Conservation (phyloP, 495 filamentous ascomycete genomes). For the Penicillium parvum region DNA sequence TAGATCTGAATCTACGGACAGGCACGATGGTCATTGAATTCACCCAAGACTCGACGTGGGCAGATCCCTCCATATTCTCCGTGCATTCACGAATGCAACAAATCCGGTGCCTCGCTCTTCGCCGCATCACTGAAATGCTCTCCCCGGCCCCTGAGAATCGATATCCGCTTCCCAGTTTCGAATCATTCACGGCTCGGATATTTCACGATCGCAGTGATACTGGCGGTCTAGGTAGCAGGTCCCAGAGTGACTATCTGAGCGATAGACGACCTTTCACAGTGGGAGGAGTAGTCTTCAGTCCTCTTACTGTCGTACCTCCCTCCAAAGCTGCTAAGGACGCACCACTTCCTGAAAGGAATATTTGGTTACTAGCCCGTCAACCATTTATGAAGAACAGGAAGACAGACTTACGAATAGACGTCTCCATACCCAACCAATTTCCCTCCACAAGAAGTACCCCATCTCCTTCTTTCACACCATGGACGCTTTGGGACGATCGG, state of each 20-base stretch:
- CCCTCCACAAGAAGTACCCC: no score
- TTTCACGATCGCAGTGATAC: slow-evolving; percentile 27
- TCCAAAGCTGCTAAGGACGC: no score
- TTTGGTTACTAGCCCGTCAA: slow-evolving; percentile 50
- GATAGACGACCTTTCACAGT: slow-evolving; percentile 47
- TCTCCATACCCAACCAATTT: slow-evolving; percentile 2
- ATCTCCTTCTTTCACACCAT: slow-evolving; percentile 13
- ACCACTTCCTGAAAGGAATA: slow-evolving; percentile 16
- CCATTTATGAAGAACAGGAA: slow-evolving; percentile 35
- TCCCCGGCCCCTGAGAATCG: slow-evolving; percentile 39
- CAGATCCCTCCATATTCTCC: no score
- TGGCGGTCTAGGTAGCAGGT: no score
- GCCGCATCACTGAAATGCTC: slow-evolving; percentile 41
- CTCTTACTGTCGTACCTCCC: slow-evolving; percentile 33
- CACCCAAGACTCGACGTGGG: no score
- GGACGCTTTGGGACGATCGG: slow-evolving; percentile 69
- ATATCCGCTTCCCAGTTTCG: slow-evolving; percentile 33
- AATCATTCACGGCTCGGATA: slow-evolving; percentile 21
- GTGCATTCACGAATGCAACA: no score
- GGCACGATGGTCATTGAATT: slow-evolving; percentile 41
- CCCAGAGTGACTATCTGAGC: slow-evolving; percentile 2
- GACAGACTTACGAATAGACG: slow-evolving; percentile 11
- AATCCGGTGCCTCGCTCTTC: slow-evolving; percentile 34
- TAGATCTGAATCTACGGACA: slow-evolving; percentile 32
- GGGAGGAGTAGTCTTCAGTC: slow-evolving; percentile 51